A percentile compares a stretch with the other conserved stretches of the same genome.
These are phyloP conservation scores for Pichia pseudocactophila DNA, from an alignment of 805 yeast genomes.

Conservation along the genomic window DNA sequence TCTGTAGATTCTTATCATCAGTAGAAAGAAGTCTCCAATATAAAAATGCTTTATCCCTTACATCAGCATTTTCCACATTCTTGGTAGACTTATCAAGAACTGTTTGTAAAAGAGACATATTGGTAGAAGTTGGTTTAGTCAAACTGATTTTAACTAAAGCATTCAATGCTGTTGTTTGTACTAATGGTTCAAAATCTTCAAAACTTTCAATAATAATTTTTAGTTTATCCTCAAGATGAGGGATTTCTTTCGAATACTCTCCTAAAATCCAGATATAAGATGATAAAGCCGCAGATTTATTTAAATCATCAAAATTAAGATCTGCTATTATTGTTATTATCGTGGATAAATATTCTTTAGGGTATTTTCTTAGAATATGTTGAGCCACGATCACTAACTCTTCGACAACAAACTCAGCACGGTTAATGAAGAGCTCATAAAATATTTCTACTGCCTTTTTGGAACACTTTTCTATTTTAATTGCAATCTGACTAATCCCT, in stretches of 20 bases:
- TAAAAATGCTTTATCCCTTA: slow-evolving; percentile 69
- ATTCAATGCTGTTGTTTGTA: slow-evolving; percentile 53
- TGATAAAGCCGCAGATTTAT: slow-evolving; percentile 42
- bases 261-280: slow-evolving; percentile 67
- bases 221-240: slow-evolving; percentile 41
- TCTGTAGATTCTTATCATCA: slow-evolving; percentile 33
- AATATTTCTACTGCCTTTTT: slow-evolving; percentile 54
- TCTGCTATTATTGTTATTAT: slow-evolving; percentile 45
- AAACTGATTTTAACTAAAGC: slow-evolving; percentile 51
- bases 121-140: slow-evolving; percentile 24
- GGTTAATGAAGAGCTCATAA: slow-evolving; percentile 47
- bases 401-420: slow-evolving; percentile 54
- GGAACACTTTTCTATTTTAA: slow-evolving; percentile 45
- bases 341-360: slow-evolving; percentile 41
- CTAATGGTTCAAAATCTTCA: slow-evolving; percentile 46
- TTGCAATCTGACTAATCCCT: slow-evolving; percentile 66
- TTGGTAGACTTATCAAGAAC: slow-evolving; percentile 56
- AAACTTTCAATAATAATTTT: slow-evolving; percentile 41
- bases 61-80: slow-evolving; percentile 63
- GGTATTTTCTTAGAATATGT: slow-evolving; percentile 59
- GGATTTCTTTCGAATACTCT: slow-evolving; percentile 56
- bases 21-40: slow-evolving; percentile 70
- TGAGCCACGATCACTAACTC: slow-evolving; percentile 56
- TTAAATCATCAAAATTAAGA: slow-evolving; percentile 37
- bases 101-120: slow-evolving; percentile 41